Conservation (phyloP, 257 asterid species). For the Nicotiana attenuata region DNA sequence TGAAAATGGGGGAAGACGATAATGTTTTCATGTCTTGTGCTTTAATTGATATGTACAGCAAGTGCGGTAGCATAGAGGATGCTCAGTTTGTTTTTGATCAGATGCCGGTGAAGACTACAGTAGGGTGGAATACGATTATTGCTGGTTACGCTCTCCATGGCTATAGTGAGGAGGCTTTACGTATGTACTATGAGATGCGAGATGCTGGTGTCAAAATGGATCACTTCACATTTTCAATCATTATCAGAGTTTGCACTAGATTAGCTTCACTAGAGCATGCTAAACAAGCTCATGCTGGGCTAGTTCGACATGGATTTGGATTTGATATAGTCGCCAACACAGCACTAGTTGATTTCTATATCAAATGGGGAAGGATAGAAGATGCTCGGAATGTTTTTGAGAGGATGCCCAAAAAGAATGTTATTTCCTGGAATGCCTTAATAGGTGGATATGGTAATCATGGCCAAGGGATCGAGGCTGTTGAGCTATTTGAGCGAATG, state of each 20-base stretch:
- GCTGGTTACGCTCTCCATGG: conserved; percentile 77
- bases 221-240: conserved; percentile 62
- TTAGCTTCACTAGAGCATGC: conserved; percentile 79
- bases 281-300: conserved; percentile 86
- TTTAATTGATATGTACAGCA: conserved; percentile 86
- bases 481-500: conserved; percentile 66
- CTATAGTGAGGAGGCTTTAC: conserved; percentile 67
- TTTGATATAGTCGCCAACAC: conserved; percentile 67
- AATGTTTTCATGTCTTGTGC: conserved; percentile 63
- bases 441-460: conserved; percentile 75
- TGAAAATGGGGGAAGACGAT: conserved; percentile 44
- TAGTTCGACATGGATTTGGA: conserved; percentile 70
- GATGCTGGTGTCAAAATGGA: conserved; percentile 71
- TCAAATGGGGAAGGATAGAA: conserved; percentile 88
- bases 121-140: conserved; percentile 76
- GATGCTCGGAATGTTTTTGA: conserved; percentile 75
- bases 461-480: conserved; percentile 72
- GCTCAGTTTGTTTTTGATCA: conserved; percentile 56
- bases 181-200: conserved; percentile 69
- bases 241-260: conserved; percentile 67
- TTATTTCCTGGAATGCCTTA: conserved; percentile 80
- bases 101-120: conserved; percentile 70
- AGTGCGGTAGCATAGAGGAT: conserved; percentile 65
- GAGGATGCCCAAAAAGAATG: conserved; percentile 59
- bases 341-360: conserved; percentile 78